Evolutionary conservation across 1,284 basidiomycete species (phyloP), one percentile per base, ranked within the genome.

Genomic region (Puccinia polysora): DNA sequence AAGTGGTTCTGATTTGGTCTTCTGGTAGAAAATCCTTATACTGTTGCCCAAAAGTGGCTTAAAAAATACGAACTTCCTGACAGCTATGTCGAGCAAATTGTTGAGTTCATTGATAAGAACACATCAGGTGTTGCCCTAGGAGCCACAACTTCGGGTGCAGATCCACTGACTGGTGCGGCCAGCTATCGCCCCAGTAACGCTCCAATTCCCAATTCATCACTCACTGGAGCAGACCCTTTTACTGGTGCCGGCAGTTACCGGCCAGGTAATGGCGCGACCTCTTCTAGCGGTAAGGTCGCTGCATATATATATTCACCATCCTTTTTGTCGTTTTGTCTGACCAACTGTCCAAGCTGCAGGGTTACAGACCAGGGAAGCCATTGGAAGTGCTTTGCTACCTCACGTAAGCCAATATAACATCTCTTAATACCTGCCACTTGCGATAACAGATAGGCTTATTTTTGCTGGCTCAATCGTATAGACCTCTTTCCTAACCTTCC

Each of bases 31-130:
- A 97, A 97, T 79, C 89, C 95, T 0, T 97, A 88, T 81, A 80
- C 82, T 38, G 94, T 92, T 0, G 96, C 96, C 0, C 89, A 95
- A 78, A 85, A 86, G 34, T 99, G 98, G 83, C 81, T 98, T 59
- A 84, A 88, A 74, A 83, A 82, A 73, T 89, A 99, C 79, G 88
- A 97, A 45, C 83, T 99, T 15, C 89, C 95, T 0, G 78, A 86
- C 74, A 84, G 83, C 6, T 95, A 97, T 78, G 81, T 91, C 23
- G 95, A 98, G 76, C 86, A 98, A 80, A 89, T 98, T 20, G 94
- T 91, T 32, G 83, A 84, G 58, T 98, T 97, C 80, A 97, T 99
- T 73, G 89, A 97, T 80, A 89, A 89, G 81, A 97, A 95, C 76
- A 89, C 93, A 0, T 81, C 84, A 14, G 90, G 89, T n/a, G 56